Base-by-base conservation (phyloP, 2,329 filamentous ascomycete species). In the Anisogramma anomala region DNA sequence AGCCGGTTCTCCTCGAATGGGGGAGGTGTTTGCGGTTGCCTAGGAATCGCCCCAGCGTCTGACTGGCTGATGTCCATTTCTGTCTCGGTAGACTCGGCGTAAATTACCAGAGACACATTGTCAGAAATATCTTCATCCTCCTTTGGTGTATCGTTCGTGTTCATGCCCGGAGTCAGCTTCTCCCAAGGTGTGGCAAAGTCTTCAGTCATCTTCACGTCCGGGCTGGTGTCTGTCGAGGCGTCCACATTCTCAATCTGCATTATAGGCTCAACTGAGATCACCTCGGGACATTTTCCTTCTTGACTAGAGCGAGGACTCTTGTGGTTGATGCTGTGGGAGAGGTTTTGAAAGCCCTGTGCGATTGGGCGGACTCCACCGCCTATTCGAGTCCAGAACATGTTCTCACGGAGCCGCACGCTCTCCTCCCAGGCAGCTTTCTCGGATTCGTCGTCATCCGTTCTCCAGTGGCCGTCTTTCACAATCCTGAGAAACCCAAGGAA, bases 381-480 rank as follows among this genome's bases (percentile, higher is more conserved):
- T 39, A 98, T 77, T 41, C 91, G 76, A 37, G 84, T 78, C 91
- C 91, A 98, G 58, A 98, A 98, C 83, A 98, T 94, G 52, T 89
- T 80, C 59, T 98, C 91, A 37, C 91, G 73, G 35, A 96, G 63
- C 22, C 82, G 77, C 9, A 95, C 83, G 43, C 86, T 86, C 65
- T 98, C 91, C 57, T 96, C 89, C 91, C 91, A 98, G 0, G 87
- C 86, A 20, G 78, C 76, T 55, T 83, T 85, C 61, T 93, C 85
- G 25, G 87, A 84, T 36, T 91, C 85, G 28, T 82, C 76, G 42
- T 83, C 84, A 34, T 88, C 84, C 10, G 82, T 80, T 37, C 84
- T 78, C 79, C 91, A 91, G 54, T 94, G 83, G 2, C 91, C 91
- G 52, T 95, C 89, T 51, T 89, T 85, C 43, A 96, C 74, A 63